Conservation (phyloP, 2,329 filamentous ascomycete species). For the Akanthomyces muscarius region DNA sequence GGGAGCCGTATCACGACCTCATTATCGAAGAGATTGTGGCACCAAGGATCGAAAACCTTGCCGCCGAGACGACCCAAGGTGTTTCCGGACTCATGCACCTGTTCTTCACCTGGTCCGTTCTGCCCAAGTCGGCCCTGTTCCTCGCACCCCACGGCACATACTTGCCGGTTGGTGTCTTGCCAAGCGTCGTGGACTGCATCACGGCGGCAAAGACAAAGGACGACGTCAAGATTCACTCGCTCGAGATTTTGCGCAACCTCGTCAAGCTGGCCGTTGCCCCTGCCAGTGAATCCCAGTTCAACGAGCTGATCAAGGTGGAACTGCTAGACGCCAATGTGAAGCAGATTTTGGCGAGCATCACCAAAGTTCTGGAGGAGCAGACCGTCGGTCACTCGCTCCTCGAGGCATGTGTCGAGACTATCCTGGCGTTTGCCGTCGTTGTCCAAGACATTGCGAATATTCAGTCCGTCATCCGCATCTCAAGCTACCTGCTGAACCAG, state of each 20-base stretch:
- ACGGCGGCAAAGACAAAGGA: conserved; percentile 72
- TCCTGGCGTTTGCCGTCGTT: conserved; percentile 71
- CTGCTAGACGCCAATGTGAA: conserved; percentile 56
- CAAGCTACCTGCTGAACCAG: conserved; percentile 76
- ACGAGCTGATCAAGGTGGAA: conserved; percentile 51
- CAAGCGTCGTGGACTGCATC: conserved; percentile 68
- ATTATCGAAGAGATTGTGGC: conserved; percentile 74
- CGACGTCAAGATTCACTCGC: conserved; percentile 77
- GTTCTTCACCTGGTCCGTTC: conserved; percentile 74
- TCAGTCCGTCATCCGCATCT: conserved; percentile 73
- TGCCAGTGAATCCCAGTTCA: conserved; percentile 52
- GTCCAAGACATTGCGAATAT: conserved; percentile 66
- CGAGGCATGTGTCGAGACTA: conserved; percentile 71
- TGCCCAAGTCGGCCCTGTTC: conserved; percentile 63
- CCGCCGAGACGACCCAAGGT: conserved; percentile 82
- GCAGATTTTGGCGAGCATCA: conserved; percentile 63
- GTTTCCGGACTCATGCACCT: conserved; percentile 79
- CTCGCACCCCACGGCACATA: conserved; percentile 44
- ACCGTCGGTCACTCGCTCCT: conserved; percentile 68
- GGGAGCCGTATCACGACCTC: conserved; percentile 64
- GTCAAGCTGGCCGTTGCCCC: conserved; percentile 57
- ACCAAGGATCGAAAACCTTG: conserved; percentile 72
- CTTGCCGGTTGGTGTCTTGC: conserved; percentile 60
- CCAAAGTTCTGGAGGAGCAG: conserved; percentile 58
- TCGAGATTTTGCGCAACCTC: conserved; percentile 70